Evolutionary conservation across 495 filamentous ascomycete species (phyloP).

Genomic region (Cairneyella variabilis): DNA sequence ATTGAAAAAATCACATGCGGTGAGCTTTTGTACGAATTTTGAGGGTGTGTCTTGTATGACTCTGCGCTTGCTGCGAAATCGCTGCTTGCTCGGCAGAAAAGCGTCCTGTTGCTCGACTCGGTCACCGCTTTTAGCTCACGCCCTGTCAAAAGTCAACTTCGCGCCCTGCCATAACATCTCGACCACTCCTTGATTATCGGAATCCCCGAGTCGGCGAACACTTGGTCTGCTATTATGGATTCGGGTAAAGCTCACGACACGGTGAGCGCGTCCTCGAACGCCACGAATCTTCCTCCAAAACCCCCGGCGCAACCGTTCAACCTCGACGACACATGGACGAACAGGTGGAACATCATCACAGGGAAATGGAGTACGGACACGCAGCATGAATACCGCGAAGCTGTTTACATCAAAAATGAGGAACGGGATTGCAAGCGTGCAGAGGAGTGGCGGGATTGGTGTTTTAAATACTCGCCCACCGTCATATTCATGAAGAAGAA

Average conservation of each 20-base stretch:
- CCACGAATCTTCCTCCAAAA: too few relatives aligned
- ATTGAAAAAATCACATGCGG: conserved; percentile 7
- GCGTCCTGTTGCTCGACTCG: background rate
- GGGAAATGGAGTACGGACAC: conserved; percentile 66
- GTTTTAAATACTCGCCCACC: conserved; percentile 76
- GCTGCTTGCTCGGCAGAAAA: conserved; percentile 10
- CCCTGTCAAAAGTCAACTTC: conserved; percentile 6
- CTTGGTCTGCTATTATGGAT: background rate
- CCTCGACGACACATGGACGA: conserved; percentile 75
- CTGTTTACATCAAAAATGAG: conserved; percentile 63
- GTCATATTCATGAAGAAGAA: conserved; percentile 81
- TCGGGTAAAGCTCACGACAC: background rate
- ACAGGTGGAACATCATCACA: conserved; percentile 72
- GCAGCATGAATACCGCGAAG: conserved; percentile 64
- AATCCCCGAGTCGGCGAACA: too few relatives aligned
- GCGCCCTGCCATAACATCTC: conserved; percentile 6
- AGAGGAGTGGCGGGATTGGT: conserved; percentile 73
- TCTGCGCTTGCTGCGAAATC: conserved; percentile 10
- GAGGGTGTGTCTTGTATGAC: too few relatives aligned
- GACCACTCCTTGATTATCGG: background rate
- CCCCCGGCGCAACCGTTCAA: too few relatives aligned
- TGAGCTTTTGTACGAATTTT: too few relatives aligned
- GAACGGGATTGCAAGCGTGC: conserved; percentile 69
- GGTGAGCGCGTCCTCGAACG: too few relatives aligned
- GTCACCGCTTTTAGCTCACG: conserved; percentile 13